Evolutionary conservation across 2,329 filamentous ascomycete genomes (phyloP).

Genomic region (Zasmidium cellare): DNA sequence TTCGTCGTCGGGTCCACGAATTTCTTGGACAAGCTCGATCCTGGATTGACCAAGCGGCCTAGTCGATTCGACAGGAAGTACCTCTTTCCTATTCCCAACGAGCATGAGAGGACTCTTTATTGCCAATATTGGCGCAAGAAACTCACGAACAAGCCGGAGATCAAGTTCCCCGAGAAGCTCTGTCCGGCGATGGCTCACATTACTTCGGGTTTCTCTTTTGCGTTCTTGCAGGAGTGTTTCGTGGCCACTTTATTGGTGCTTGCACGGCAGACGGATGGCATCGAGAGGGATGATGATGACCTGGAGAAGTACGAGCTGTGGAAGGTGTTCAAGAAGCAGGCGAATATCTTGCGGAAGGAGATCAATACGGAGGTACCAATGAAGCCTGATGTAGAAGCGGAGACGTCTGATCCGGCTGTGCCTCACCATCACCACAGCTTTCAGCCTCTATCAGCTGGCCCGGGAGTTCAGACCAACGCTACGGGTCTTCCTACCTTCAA

Average conservation of each 20-base stretch:
- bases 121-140: conserved; percentile 64
- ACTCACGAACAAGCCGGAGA: conserved; percentile 54
- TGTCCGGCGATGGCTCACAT: conserved; percentile 59
- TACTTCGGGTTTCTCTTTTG: conserved; percentile 65
- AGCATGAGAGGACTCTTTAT: conserved; percentile 60
- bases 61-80: conserved; percentile 68
- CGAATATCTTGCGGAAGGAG: conserved; percentile 61
- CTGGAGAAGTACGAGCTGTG: conserved; percentile 57
- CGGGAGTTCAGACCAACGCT: not conserved
- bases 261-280: conserved; percentile 39
- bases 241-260: conserved; percentile 63
- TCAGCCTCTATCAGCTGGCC: not conserved
- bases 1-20: conserved; percentile 54
- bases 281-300: conserved; percentile 31
- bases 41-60: conserved; percentile 62
- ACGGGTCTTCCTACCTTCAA: not conserved
- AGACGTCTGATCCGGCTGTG: too few relatives aligned
- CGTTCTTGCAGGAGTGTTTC: conserved; percentile 69
- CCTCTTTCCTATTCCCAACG: conserved; percentile 53
- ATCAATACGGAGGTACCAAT: conserved; percentile 41
- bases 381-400: too few relatives aligned
- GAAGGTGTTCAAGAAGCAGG: conserved; percentile 63
- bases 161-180: conserved; percentile 61
- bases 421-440: not conserved
- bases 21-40: conserved; percentile 63